Conservation (phyloP, 805 yeast genomes). For the Ogataea methanolica region DNA sequence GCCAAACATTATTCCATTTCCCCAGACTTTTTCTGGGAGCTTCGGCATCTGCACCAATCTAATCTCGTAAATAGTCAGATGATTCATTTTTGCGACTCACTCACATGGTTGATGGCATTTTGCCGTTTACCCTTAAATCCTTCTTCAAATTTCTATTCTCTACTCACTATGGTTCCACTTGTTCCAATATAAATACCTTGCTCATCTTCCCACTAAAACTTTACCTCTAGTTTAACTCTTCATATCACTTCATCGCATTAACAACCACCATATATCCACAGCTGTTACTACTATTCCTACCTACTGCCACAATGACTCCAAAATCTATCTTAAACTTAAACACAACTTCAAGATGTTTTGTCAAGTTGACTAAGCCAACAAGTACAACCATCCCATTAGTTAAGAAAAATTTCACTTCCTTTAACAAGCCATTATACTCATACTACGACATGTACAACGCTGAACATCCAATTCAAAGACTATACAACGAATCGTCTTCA, state of each 20-base stretch:
- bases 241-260: background rate
- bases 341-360: slow-evolving; percentile 25
- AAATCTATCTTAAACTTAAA: slow-evolving; percentile 25
- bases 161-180: too few species aligned
- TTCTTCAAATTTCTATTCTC: too few species aligned
- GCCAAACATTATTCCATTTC: too few species aligned
- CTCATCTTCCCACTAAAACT: too few species aligned
- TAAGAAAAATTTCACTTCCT: slow-evolving; percentile 23
- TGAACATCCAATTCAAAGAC: slow-evolving; percentile 15
- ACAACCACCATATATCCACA: background rate
- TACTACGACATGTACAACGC: slow-evolving; percentile 23
- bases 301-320: slow-evolving; percentile 19
- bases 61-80: too few species aligned
- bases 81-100: too few species aligned
- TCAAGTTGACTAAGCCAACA: slow-evolving; percentile 10
- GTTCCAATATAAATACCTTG: too few species aligned
- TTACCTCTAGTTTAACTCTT: too few species aligned
- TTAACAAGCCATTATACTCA: slow-evolving; percentile 17
- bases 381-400: slow-evolving; percentile 2
- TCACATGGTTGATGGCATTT: too few species aligned
- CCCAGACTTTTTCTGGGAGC: too few species aligned
- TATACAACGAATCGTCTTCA: slow-evolving; percentile 12
- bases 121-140: too few species aligned
- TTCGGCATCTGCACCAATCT: too few species aligned
- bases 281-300: background rate